These are phyloP conservation scores for Sporothrix phasma DNA, from an alignment of 2,329 filamentous ascomycete species.

Conservation along the genomic window DNA sequence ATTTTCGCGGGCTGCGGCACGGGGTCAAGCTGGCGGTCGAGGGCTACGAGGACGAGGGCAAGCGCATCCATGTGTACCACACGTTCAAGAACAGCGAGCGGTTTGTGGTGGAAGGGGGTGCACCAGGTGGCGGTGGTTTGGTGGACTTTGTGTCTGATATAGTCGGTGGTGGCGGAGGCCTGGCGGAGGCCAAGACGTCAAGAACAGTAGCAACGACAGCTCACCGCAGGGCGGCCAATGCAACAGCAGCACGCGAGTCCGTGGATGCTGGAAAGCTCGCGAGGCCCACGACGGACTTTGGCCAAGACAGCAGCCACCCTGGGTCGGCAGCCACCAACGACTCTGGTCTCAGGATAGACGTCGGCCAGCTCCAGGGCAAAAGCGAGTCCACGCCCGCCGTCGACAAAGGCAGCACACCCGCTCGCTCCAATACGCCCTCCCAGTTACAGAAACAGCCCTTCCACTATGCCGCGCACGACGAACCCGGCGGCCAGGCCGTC, in stretches of 20 bases:
- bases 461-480: constrained; percentile 20
- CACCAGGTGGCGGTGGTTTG: constrained; percentile 39
- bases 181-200: neutral
- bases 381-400: constrained; percentile 6
- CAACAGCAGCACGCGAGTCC: neutral
- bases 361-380: neutral
- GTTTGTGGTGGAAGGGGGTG: constrained; percentile 51
- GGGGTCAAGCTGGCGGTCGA: constrained; percentile 83
- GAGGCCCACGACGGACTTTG: neutral
- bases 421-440: no score
- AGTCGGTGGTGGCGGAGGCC: neutral
- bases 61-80: constrained; percentile 74
- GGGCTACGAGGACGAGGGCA: constrained; percentile 81
- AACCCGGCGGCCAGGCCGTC: constrained; percentile 59
- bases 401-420: neutral
- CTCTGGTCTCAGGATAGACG: neutral
- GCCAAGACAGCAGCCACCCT: neutral
- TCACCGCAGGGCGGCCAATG: neutral
- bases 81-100: constrained; percentile 67
- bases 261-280: neutral
- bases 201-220: neutral
- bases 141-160: constrained; percentile 46
- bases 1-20: constrained; percentile 78
- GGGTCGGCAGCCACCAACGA: neutral
- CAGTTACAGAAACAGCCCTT: neutral